These are phyloP conservation scores for Saturnispora galanensis DNA, from an alignment of 805 yeast species.

Conservation along the genomic window DNA sequence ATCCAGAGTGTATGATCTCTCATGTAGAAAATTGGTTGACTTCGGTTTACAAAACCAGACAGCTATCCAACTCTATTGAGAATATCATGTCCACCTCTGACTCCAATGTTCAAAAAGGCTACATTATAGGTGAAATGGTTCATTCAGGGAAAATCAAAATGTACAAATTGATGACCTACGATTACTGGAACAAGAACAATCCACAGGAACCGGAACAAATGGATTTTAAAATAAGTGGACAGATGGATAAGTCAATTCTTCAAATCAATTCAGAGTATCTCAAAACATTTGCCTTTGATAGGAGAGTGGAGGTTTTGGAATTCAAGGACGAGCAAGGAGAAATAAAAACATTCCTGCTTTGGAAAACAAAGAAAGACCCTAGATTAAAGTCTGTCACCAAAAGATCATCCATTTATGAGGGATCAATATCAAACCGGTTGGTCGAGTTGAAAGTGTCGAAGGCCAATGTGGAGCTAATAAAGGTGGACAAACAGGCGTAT, in stretches of 20 bases:
- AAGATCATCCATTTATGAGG: neutral
- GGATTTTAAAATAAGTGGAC: neutral
- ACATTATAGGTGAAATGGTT: slow-evolving; percentile 11
- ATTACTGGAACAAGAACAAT: slow-evolving; percentile 7
- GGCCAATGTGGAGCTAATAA: neutral
- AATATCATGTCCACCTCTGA: slow-evolving; percentile 16
- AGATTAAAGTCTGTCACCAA: neutral
- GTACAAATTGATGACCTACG: slow-evolving; percentile 35
- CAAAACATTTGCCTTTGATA: neutral
- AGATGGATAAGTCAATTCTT: slow-evolving; percentile 4
- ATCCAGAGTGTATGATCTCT: slow-evolving; percentile 51
- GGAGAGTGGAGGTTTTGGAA: slow-evolving; percentile 3
- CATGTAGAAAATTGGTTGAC: slow-evolving; percentile 39
- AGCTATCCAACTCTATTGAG: slow-evolving; percentile 10
- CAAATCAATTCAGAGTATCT: slow-evolving; percentile 9
- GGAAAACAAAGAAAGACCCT: slow-evolving; percentile 4
- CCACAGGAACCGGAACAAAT: neutral
- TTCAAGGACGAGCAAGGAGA: neutral
- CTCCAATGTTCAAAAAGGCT: slow-evolving; percentile 12
- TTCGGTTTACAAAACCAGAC: slow-evolving; percentile 31
- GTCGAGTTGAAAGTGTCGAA: neutral
- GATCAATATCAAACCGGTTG: neutral
- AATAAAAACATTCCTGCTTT: slow-evolving; percentile 3
- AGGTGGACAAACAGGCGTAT: slow-evolving; percentile 1
- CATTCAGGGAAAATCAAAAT: slow-evolving; percentile 60